Evolutionary conservation across 257 asterid species (phyloP).

Genomic region (Solanum habrochaites): DNA sequence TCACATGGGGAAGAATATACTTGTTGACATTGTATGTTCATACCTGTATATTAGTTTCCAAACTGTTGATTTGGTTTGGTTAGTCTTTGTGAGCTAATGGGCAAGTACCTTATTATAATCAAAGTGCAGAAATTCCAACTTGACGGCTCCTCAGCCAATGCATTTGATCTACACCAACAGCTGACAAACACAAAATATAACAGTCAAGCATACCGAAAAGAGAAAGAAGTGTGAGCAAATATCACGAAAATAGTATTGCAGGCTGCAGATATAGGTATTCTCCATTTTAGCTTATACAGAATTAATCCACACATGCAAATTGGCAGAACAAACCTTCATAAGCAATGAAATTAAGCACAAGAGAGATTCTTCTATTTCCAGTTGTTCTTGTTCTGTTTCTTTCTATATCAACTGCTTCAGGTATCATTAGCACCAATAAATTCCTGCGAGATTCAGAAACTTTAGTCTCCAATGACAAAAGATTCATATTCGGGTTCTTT

Average conservation of each 20-base stretch:
- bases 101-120: neutral
- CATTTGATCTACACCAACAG: neutral
- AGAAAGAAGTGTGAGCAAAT: neutral
- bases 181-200: neutral
- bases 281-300: neutral
- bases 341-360: neutral
- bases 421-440: constrained; percentile 6
- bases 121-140: neutral
- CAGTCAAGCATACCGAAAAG: neutral
- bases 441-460: constrained; percentile 11
- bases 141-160: neutral
- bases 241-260: neutral
- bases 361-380: neutral
- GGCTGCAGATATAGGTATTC: neutral
- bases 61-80: neutral
- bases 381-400: neutral
- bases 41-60: neutral
- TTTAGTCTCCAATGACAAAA: constrained; percentile 17
- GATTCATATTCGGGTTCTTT: constrained; percentile 27
- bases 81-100: neutral
- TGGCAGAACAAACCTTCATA: neutral
- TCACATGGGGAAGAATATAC: neutral
- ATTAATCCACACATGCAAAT: neutral
- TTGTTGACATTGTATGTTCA: neutral
- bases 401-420: neutral